These are phyloP conservation scores for Phytophthora quininea DNA, from an alignment of 352 stramenopile species.

Conservation along the genomic window DNA sequence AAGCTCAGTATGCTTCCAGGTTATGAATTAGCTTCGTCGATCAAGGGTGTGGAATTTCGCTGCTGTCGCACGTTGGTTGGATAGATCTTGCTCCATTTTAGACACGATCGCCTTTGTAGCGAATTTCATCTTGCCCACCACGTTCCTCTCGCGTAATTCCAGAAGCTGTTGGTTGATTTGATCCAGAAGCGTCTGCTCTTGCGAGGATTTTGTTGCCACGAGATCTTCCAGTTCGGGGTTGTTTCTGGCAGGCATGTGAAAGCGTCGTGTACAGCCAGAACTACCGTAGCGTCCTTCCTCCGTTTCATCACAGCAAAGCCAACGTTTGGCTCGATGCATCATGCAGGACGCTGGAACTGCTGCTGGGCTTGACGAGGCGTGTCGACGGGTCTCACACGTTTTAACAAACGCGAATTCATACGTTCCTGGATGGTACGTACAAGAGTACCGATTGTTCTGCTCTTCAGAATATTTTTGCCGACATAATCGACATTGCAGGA, in stretches of 20 bases:
- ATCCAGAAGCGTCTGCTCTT: constrained; percentile 51
- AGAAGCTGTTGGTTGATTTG: constrained; percentile 68
- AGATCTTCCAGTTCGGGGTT: constrained; percentile 51
- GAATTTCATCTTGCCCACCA: constrained; percentile 58
- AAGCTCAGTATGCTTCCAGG: background rate
- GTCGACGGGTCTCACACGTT: constrained; percentile 53
- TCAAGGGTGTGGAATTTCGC: constrained; percentile 65
- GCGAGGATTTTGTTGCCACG: constrained; percentile 43
- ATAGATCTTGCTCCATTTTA: constrained; percentile 61
- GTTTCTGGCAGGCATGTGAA: constrained; percentile 59
- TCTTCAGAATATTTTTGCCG: constrained; percentile 70
- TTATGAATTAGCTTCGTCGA: constrained; percentile 26
- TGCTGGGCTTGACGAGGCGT: constrained; percentile 7
- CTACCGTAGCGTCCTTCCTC: constrained; percentile 71
- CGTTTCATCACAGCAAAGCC: constrained; percentile 79
- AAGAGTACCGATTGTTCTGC: constrained; percentile 73
- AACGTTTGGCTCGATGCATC: constrained; percentile 72
- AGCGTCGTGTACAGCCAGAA: constrained; percentile 60
- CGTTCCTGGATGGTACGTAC: constrained; percentile 60
- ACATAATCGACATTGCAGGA: constrained; percentile 66
- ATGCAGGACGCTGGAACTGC: constrained; percentile 53
- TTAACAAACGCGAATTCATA: constrained; percentile 73
- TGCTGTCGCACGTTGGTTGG: constrained; percentile 44
- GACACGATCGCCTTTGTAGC: constrained; percentile 51
- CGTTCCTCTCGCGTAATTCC: constrained; percentile 59